Conservation (phyloP, 176 grass and related monocot species). For the Hsuehochloa calcarea region DNA sequence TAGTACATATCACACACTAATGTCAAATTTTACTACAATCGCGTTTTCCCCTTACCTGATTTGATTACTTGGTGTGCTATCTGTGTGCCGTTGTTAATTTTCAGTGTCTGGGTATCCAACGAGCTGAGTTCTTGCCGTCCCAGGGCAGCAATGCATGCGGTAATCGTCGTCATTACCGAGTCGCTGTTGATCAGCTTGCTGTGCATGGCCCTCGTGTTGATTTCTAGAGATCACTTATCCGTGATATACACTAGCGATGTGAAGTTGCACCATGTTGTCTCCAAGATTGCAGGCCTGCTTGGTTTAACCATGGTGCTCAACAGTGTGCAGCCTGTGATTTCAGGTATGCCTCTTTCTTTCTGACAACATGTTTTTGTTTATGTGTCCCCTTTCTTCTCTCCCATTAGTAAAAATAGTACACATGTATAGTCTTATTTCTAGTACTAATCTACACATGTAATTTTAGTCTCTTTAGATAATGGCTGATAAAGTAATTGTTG, state of each 20-base stretch:
- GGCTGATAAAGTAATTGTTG: background rate
- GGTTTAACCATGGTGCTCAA: conserved; percentile 68
- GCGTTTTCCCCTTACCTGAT: no score
- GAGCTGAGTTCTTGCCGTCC: conserved; percentile 50
- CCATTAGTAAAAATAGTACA: no score
- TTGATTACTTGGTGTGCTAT: background rate
- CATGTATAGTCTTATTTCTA: background rate
- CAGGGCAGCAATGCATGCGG: conserved; percentile 35
- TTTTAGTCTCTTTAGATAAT: background rate
- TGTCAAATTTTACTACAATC: no score
- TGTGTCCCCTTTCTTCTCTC: no score
- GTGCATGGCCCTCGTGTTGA: conserved; percentile 40
- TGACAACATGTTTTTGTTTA: background rate
- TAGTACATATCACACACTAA: no score
- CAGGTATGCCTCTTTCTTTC: conserved; percentile 23
- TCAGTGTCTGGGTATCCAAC: conserved; percentile 57
- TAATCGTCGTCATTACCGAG: conserved; percentile 44
- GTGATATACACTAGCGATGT: conserved; percentile 38
- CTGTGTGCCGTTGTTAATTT: background rate
- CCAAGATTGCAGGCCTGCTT: conserved; percentile 44
- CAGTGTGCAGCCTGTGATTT: conserved; percentile 61
- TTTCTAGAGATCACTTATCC: conserved; percentile 32
- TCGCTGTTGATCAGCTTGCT: conserved; percentile 38
- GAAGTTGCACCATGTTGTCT: conserved; percentile 26
- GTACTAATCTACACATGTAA: background rate